Percentiles rank a stretch among this genome's conserved stretches.
Conservation (phyloP, 352 stramenopile genomes). For the Phytopythium kandeliae region DNA sequence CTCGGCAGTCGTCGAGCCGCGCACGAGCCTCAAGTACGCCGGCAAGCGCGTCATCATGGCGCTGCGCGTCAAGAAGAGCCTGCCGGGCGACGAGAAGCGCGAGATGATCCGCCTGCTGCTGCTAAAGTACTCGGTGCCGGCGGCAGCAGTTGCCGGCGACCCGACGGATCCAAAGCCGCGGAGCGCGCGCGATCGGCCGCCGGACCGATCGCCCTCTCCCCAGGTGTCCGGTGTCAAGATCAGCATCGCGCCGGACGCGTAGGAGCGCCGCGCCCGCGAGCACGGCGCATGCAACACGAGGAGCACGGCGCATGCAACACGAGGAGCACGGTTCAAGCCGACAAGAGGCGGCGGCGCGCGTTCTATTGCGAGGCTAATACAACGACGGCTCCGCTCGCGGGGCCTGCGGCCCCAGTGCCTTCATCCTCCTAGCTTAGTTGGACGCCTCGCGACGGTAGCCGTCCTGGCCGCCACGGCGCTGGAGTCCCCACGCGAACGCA, state of each 20-base stretch:
- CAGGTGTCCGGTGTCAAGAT: constrained; percentile 14
- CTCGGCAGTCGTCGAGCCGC: not conserved
- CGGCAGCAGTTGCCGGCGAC: too few relatives aligned
- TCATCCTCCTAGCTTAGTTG: constrained; percentile 70
- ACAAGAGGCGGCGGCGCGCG: constrained; percentile 45
- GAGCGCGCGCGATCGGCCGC: not conserved
- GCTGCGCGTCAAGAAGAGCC: constrained; percentile 43
- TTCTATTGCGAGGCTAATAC: constrained; percentile 62
- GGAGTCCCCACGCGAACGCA: constrained; percentile 1
- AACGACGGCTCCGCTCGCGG: constrained; percentile 1
- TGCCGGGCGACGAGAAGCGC: constrained; percentile 42
- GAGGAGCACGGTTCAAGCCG: constrained; percentile 27
- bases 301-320: not conserved
- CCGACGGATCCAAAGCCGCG: too few relatives aligned
- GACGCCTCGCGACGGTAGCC: constrained; percentile 84
- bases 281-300: not conserved
- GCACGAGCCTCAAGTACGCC: constrained; percentile 33
- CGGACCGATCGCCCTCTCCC: constrained; percentile 4
- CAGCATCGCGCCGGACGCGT: constrained; percentile 5
- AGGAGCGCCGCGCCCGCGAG: too few relatives aligned
- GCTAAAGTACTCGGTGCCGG: constrained; percentile 19
- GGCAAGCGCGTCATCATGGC: constrained; percentile 68
- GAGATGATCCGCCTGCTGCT: constrained; percentile 58
- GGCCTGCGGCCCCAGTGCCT: too few relatives aligned
- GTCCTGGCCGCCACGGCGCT: constrained; percentile 74